phyloP scores from a whole-genome alignment of 1,284 basidiomycete species.

The Limonomyces culmigenus region DNA sequence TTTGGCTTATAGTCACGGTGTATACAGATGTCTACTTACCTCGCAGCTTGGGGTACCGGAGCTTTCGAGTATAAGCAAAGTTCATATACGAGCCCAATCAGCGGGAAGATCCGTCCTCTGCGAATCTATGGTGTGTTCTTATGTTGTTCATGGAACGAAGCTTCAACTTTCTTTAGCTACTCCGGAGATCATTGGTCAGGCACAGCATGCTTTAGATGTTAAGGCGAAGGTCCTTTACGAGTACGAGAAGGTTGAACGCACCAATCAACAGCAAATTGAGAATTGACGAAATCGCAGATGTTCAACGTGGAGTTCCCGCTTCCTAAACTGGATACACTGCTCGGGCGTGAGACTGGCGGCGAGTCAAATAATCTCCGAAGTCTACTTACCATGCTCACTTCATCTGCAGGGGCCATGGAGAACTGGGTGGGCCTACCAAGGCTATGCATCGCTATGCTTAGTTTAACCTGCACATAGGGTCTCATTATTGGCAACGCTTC shows the following conservation, averaged over 20 bases:
- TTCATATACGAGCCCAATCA: constrained; percentile 69
- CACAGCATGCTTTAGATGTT: constrained; percentile 76
- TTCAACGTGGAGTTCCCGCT: constrained; percentile 86
- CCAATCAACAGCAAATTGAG: too few species aligned
- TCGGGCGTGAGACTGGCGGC: constrained; percentile 17
- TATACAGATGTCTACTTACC: constrained; percentile 86
- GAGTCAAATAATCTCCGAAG: too few species aligned
- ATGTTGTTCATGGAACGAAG: background rate
- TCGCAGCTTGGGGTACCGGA: constrained; percentile 86
- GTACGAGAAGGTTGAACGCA: constrained; percentile 91
- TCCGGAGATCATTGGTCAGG: constrained; percentile 72
- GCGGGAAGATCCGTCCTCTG: constrained; percentile 69
- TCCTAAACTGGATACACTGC: constrained; percentile 84
- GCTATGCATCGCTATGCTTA: too few species aligned
- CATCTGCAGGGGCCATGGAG: constrained; percentile 83
- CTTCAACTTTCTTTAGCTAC: constrained; percentile 60
- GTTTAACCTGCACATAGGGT: constrained; percentile 28
- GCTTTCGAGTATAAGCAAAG: constrained; percentile 61
- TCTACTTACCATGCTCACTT: too few species aligned
- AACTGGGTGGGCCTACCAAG: constrained; percentile 52
- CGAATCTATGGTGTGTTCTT: constrained; percentile 69
- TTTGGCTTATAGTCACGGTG: too few species aligned
- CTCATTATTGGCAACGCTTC: constrained; percentile 83
- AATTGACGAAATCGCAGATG: too few species aligned
- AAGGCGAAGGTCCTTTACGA: constrained; percentile 76